Conservation (phyloP, 306 rosid species). For the Prinsepia uniflora region DNA sequence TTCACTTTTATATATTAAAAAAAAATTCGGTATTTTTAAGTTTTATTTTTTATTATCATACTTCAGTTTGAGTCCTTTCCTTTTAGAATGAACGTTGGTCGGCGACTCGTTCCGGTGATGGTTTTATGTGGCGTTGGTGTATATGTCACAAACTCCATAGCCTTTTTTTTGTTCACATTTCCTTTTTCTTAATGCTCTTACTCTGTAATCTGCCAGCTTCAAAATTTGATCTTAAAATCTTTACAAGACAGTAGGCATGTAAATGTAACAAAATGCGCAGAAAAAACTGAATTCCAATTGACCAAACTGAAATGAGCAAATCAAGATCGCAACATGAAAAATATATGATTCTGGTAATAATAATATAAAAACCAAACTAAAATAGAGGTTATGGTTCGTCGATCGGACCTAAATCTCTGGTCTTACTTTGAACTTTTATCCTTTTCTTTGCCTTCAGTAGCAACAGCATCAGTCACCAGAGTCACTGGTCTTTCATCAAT, state of each 20-base stretch:
- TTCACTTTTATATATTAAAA: neutral
- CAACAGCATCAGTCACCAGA: conserved; percentile 84
- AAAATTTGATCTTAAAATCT: neutral
- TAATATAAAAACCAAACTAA: neutral
- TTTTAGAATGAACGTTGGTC: neutral
- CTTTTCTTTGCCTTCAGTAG: conserved; percentile 60
- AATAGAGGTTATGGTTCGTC: conserved; percentile 8
- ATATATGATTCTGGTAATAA: conserved; percentile 4
- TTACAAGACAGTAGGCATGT: neutral
- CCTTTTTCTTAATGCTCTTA: neutral
- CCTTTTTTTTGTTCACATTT: neutral
- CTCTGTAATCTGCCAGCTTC: neutral
- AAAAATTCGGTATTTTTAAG: neutral
- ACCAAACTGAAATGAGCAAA: neutral
- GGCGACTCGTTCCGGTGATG: neutral
- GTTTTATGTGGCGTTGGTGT: neutral
- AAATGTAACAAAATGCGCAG: conserved; percentile 4
- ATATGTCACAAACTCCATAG: too few species aligned
- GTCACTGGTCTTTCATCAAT: conserved; percentile 83
- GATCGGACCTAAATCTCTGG: conserved; percentile 40
- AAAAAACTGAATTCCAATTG: neutral
- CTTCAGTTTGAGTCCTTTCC: too few species aligned
- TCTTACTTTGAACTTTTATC: conserved; percentile 39
- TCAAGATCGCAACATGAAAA: neutral
- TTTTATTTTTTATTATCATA: too few species aligned